Conservation (phyloP, 2,329 filamentous ascomycete genomes). For the Emmonsiellopsis sp. region DNA sequence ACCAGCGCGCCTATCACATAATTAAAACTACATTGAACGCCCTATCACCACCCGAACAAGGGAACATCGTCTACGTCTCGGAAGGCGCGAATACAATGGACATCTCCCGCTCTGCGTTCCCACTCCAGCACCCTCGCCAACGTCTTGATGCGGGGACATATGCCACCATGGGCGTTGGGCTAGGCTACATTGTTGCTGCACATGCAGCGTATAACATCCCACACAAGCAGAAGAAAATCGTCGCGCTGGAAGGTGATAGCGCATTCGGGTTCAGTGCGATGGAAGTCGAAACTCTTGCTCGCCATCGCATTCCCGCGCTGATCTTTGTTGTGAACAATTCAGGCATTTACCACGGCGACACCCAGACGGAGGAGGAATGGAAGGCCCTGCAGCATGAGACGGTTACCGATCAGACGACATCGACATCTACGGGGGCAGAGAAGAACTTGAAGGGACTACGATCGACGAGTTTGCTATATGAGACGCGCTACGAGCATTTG, state of each 20-base stretch:
- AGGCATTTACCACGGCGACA: conserved; percentile 42
- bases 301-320: conserved; percentile 46
- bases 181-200: conserved; percentile 50
- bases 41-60: conserved; percentile 37
- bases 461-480: conserved; percentile 44
- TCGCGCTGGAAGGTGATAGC: conserved; percentile 48
- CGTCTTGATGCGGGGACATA: conserved; percentile 51
- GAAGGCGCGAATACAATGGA: conserved; percentile 56
- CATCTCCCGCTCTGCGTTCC: conserved; percentile 48
- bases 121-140: conserved; percentile 45
- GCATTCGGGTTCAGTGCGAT: conserved; percentile 49
- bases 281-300: conserved; percentile 49
- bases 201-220: conserved; percentile 46
- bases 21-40: conserved; percentile 43
- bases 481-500: conserved; percentile 48
- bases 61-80: conserved; percentile 46
- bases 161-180: conserved; percentile 51
- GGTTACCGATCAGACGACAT: conserved; percentile 19
- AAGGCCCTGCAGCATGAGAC: conserved; percentile 36
- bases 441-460: conserved; percentile 36
- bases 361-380: conserved; percentile 34
- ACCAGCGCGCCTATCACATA: conserved; percentile 43
- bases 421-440: conserved; percentile 9
- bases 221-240: conserved; percentile 41
- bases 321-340: conserved; percentile 51